These are phyloP conservation scores for Musa acuminata DNA, from an alignment of 176 grass and related monocot species.

Conservation along the genomic window DNA sequence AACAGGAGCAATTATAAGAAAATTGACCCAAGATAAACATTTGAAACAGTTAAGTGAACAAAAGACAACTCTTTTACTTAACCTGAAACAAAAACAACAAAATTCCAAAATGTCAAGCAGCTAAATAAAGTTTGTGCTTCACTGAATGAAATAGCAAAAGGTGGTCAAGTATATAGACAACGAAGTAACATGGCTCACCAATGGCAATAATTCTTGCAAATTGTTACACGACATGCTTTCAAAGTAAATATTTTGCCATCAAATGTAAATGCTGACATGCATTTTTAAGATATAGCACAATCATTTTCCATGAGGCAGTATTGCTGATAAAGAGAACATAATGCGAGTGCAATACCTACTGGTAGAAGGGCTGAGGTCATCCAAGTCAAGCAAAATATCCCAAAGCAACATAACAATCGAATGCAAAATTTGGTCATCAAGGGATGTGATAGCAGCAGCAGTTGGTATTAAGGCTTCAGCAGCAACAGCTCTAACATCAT, in stretches of 20 bases:
- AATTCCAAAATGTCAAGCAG: not conserved
- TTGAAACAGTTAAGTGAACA: not conserved
- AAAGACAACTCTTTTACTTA: not conserved
- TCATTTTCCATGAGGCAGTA: not conserved
- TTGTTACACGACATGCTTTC: too few species aligned
- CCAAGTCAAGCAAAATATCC: conserved; percentile 98
- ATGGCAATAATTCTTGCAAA: not conserved
- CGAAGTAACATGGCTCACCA: not conserved
- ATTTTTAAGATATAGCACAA: not conserved
- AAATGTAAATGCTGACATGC: not conserved
- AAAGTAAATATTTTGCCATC: too few species aligned
- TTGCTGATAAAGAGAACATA: not conserved
- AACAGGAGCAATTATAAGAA: conserved; percentile 25
- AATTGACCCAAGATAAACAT: not conserved
- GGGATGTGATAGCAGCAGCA: conserved; percentile 67
- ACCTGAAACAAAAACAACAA: not conserved
- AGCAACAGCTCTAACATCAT: conserved; percentile 97
- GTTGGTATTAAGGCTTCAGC: conserved; percentile 95
- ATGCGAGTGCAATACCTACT: conserved; percentile 53
- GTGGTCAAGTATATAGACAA: not conserved
- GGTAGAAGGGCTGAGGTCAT: conserved; percentile 95
- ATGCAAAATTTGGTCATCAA: conserved; percentile 72
- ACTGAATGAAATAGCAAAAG: not conserved
- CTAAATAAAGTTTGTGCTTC: not conserved
- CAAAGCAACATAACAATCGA: conserved; percentile 95